A percentile compares a stretch with the other conserved stretches of the same genome.
phyloP scores from a whole-genome alignment of 805 yeast species.

The Saccharomycopsis fermentans region DNA sequence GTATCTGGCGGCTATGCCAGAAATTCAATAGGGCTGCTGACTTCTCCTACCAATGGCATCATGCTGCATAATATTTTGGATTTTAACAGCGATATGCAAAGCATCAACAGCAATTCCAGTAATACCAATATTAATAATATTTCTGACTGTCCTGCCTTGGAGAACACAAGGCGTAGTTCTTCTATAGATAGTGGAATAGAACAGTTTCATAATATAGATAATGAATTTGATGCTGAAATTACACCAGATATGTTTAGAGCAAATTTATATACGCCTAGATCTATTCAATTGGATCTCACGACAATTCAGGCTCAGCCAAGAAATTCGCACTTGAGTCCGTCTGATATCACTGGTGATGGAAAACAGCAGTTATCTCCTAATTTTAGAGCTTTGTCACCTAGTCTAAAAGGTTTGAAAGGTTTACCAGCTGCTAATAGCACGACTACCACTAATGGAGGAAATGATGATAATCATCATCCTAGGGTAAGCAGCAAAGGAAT shows the following conservation, averaged over 20 bases:
- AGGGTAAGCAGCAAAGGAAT: neutral
- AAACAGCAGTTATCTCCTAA: constrained; percentile 13
- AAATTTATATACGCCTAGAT: constrained; percentile 15
- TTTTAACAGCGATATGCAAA: neutral
- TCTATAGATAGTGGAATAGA: neutral
- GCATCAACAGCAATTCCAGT: constrained; percentile 3
- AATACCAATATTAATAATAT: constrained; percentile 9
- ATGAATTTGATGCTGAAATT: constrained; percentile 14
- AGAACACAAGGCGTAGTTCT: neutral
- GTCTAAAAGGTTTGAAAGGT: constrained; percentile 11
- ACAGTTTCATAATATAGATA: constrained; percentile 4
- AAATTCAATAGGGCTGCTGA: neutral
- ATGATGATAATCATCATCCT: neutral
- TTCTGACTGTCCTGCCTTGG: neutral
- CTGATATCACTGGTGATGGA: neutral
- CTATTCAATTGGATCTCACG: constrained; percentile 16
- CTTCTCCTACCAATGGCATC: neutral
- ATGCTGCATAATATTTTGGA: neutral
- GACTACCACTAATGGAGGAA: neutral
- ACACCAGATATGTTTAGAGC: constrained; percentile 16
- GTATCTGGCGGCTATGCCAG: neutral
- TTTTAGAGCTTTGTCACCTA: constrained; percentile 16
- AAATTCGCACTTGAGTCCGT: constrained; percentile 4
- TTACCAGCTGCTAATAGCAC: neutral
- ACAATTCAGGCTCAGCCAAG: constrained; percentile 16